Evolutionary conservation across 192 early-diverging fungal genomes (phyloP).

Genomic region (Podila verticillata): DNA sequence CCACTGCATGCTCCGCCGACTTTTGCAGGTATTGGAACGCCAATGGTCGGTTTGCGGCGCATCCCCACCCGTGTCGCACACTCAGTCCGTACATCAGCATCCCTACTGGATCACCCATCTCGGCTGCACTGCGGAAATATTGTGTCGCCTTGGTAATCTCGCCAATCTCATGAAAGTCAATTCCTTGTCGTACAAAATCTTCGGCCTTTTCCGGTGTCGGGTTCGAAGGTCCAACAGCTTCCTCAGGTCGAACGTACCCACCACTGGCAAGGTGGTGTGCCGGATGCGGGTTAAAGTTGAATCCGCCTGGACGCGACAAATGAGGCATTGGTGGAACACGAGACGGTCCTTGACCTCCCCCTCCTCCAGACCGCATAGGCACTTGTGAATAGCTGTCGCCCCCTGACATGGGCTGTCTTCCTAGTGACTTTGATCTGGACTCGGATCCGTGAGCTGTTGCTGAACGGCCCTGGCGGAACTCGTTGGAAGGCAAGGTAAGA

Average conservation of each 20-base stretch:
- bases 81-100: conserved; percentile 80
- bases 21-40: conserved; percentile 78
- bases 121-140: conserved; percentile 75
- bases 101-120: conserved; percentile 70
- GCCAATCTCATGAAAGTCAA: conserved; percentile 74
- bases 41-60: conserved; percentile 46
- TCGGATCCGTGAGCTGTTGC: neutral
- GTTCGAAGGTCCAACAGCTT: conserved; percentile 40
- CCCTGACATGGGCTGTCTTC: neutral
- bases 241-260: conserved; percentile 40
- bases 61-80: conserved; percentile 79
- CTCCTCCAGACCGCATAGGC: conserved; percentile 16
- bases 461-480: conserved; percentile 6
- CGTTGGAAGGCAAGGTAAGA: neutral
- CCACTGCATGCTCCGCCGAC: conserved; percentile 72
- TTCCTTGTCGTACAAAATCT: conserved; percentile 72
- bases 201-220: conserved; percentile 55
- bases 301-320: conserved; percentile 1
- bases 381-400: conserved; percentile 7
- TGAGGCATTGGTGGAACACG: conserved; percentile 26
- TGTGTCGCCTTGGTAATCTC: conserved; percentile 76
- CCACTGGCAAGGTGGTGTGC: conserved; percentile 31
- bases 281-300: conserved; percentile 30
- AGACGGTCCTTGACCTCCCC: conserved; percentile 1
- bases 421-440: neutral